These are phyloP conservation scores for Fusarium phyllophilum DNA, from an alignment of 2,329 filamentous ascomycete species.

Conservation along the genomic window DNA sequence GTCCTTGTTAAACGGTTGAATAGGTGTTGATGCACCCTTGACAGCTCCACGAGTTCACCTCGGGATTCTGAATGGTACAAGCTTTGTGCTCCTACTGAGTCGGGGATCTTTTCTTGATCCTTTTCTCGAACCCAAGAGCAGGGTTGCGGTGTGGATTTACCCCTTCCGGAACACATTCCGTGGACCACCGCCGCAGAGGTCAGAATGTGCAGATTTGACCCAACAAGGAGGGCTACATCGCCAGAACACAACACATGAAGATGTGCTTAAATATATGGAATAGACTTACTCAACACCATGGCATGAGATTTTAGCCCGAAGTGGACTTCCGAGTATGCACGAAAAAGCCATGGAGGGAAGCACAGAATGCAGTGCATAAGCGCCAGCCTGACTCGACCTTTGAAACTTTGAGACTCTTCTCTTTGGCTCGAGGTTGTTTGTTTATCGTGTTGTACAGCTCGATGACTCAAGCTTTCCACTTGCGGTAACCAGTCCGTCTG, in stretches of 20 bases:
- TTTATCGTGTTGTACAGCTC: constrained; percentile 14
- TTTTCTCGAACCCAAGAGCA: constrained; percentile 18
- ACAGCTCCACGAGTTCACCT: constrained; percentile 30
- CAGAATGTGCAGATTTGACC: constrained; percentile 5
- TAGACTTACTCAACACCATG: neutral
- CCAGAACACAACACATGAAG: neutral
- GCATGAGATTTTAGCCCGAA: neutral
- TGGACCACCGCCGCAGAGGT: constrained; percentile 10
- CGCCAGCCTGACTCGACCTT: constrained; percentile 34
- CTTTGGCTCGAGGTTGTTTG: constrained; percentile 35
- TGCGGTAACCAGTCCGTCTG: constrained; percentile 24
- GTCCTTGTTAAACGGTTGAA: constrained; percentile 28
- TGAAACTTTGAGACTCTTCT: neutral
- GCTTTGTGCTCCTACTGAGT: constrained; percentile 26
- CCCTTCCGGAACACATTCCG: constrained; percentile 22
- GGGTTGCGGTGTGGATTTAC: constrained; percentile 13
- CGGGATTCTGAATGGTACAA: neutral
- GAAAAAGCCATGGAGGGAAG: constrained; percentile 1
- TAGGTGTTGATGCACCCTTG: constrained; percentile 5
- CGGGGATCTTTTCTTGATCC: constrained; percentile 33
- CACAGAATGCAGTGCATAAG: constrained; percentile 40
- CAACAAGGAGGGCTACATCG: constrained; percentile 4
- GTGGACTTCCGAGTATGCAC: neutral
- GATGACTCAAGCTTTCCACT: constrained; percentile 22
- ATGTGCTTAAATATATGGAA: neutral